Conservation (phyloP, 2,329 filamentous ascomycete genomes). For the Cladorrhinum sp. region DNA sequence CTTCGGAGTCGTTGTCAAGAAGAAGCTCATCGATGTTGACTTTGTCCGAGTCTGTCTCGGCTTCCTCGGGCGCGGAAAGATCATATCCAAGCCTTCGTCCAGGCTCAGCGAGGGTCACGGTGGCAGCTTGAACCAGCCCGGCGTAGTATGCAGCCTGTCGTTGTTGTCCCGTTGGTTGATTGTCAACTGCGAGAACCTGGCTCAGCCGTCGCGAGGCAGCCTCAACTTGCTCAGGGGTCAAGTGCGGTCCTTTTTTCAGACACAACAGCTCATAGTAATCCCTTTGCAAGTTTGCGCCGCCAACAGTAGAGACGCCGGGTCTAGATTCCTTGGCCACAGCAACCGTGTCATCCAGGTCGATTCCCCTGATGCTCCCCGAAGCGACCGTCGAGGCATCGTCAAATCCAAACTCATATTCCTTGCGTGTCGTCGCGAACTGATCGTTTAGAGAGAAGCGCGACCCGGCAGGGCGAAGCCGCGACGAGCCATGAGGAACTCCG, state of each 20-base stretch:
- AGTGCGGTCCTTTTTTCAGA: constrained; percentile 35
- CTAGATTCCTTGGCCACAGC: constrained; percentile 12
- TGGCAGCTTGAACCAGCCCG: constrained; percentile 41
- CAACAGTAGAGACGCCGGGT: neutral
- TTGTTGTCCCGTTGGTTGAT: constrained; percentile 39
- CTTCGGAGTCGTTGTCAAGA: constrained; percentile 5
- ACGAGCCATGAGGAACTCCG: constrained; percentile 1
- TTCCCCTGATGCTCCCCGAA: constrained; percentile 23
- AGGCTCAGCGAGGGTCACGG: constrained; percentile 48
- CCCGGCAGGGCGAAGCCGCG: neutral
- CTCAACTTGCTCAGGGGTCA: constrained; percentile 38
- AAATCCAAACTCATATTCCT: constrained; percentile 47
- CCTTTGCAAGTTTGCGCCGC: constrained; percentile 21
- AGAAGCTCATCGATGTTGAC: neutral
- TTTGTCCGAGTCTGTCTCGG: constrained; percentile 23
- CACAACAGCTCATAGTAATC: constrained; percentile 47
- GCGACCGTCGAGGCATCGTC: constrained; percentile 39
- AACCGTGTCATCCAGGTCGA: constrained; percentile 25
- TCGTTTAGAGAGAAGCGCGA: constrained; percentile 43
- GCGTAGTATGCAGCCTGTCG: constrained; percentile 42
- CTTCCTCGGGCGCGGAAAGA: constrained; percentile 22
- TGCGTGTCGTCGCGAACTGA: constrained; percentile 46
- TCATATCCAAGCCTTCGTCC: constrained; percentile 43
- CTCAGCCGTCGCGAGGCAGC: constrained; percentile 45
- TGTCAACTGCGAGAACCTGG: constrained; percentile 43